A percentile compares a stretch with the other conserved stretches of the same genome.
These are phyloP conservation scores for Brassica juncea DNA, from an alignment of 345 rosid genomes.

Conservation along the genomic window DNA sequence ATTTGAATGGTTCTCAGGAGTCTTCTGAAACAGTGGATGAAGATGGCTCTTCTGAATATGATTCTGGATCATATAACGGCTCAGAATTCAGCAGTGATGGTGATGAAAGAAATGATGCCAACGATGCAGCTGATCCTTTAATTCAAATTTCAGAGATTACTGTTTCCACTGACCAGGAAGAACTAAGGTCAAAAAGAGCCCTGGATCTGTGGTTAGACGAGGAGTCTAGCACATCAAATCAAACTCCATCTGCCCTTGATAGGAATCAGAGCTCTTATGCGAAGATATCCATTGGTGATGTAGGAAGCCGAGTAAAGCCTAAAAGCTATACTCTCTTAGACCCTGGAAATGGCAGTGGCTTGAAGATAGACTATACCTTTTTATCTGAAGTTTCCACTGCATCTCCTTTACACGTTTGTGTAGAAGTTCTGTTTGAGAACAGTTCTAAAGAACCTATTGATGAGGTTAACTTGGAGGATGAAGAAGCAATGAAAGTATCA, in stretches of 20 bases:
- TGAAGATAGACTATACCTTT: conserved; percentile 81
- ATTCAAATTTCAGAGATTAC: conserved; percentile 69
- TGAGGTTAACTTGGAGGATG: conserved; percentile 59
- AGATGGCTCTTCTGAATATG: conserved; percentile 69
- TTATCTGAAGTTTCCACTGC: conserved; percentile 64
- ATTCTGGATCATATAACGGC: conserved; percentile 57
- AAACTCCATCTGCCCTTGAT: conserved; percentile 45
- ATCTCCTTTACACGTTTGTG: conserved; percentile 65
- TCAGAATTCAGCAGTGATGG: conserved; percentile 48
- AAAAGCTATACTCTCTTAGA: conserved; percentile 72
- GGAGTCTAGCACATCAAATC: conserved; percentile 62
- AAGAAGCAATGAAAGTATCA: conserved; percentile 51
- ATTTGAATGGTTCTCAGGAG: conserved; percentile 42
- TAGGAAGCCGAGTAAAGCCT: conserved; percentile 66
- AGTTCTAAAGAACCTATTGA: conserved; percentile 60
- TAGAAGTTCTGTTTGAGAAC: conserved; percentile 75
- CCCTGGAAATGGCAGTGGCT: conserved; percentile 77
- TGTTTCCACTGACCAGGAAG: conserved; percentile 50
- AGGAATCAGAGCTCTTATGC: conserved; percentile 58
- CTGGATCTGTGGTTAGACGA: conserved; percentile 91
- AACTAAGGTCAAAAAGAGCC: conserved; percentile 60
- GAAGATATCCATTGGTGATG: conserved; percentile 73
- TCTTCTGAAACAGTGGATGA: conserved; percentile 63
- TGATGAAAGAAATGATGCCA: conserved; percentile 53
- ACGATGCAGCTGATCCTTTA: conserved; percentile 54